These are phyloP conservation scores for Casuarina glauca DNA, from an alignment of 306 rosid genomes.

Conservation along the genomic window DNA sequence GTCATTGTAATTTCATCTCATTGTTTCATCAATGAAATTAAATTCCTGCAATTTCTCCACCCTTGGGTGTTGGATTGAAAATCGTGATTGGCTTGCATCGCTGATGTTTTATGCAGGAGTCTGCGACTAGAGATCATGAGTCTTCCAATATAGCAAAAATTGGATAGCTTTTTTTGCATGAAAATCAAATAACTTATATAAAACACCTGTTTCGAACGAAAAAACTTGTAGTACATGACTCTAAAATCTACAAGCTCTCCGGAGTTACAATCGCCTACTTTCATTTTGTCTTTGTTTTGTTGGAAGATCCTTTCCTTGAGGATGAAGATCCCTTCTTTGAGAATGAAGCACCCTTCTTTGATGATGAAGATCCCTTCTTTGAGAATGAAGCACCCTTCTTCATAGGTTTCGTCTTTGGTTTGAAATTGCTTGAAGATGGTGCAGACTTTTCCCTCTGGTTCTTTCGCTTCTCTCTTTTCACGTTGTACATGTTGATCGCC, in stretches of 20 bases:
- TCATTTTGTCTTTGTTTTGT: slow-evolving; percentile 60
- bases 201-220: background rate
- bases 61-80: too few species aligned
- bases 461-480: slow-evolving; percentile 66
- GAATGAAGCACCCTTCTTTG: background rate
- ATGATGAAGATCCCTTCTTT: background rate
- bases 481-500: slow-evolving; percentile 76
- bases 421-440: slow-evolving; percentile 56
- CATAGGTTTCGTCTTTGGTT: slow-evolving; percentile 52
- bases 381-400: slow-evolving; percentile 27
- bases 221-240: slow-evolving; percentile 4
- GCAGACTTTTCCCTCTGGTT: slow-evolving; percentile 44
- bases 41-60: too few species aligned
- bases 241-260: slow-evolving; percentile 8
- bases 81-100: too few species aligned
- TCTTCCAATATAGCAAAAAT: background rate
- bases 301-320: slow-evolving; percentile 50
- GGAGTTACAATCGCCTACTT: slow-evolving; percentile 19
- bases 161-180: background rate
- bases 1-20: too few species aligned
- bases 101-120: background rate
- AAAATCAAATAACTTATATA: background rate
- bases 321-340: slow-evolving; percentile 9
- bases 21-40: too few species aligned
- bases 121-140: background rate